These are phyloP conservation scores for Jamesozyma piceae DNA, from an alignment of 805 yeast species.

Conservation along the genomic window DNA sequence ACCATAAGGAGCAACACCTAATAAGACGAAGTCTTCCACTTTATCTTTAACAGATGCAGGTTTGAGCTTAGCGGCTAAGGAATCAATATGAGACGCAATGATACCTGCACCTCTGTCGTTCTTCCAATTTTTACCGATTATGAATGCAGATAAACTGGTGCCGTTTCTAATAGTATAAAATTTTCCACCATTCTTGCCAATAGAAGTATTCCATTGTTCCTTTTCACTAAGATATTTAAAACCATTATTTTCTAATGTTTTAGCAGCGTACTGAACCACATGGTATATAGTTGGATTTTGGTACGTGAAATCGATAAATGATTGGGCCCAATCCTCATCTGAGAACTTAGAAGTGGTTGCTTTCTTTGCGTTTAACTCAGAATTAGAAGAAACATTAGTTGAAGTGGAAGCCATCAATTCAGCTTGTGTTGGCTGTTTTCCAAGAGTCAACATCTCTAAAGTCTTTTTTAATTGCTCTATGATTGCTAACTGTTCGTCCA, in stretches of 20 bases:
- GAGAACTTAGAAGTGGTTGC: conserved; percentile 1
- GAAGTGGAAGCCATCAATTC: neutral
- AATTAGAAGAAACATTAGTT: neutral
- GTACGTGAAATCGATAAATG: conserved; percentile 63
- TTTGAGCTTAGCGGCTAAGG: conserved; percentile 58
- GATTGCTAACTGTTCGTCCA: conserved; percentile 17
- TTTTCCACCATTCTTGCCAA: conserved; percentile 36
- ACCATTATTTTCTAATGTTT: conserved; percentile 46
- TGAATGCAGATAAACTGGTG: conserved; percentile 59
- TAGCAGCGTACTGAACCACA: conserved; percentile 46
- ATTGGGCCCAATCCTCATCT: conserved; percentile 30
- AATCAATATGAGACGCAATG: conserved; percentile 69
- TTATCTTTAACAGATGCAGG: conserved; percentile 54
- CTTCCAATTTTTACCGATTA: conserved; percentile 56
- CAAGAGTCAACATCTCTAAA: conserved; percentile 15
- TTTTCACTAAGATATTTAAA: conserved; percentile 60
- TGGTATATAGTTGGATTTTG: conserved; percentile 69
- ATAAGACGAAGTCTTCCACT: conserved; percentile 64
- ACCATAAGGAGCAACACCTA: conserved; percentile 80
- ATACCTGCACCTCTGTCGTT: conserved; percentile 59
- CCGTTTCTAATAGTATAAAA: conserved; percentile 65
- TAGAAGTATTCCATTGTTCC: conserved; percentile 31
- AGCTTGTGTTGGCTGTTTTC: neutral
- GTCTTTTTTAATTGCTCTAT: conserved; percentile 24
- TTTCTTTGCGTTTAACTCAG: neutral